Conservation (phyloP, 495 filamentous ascomycete genomes). For the Xylona heveae region DNA sequence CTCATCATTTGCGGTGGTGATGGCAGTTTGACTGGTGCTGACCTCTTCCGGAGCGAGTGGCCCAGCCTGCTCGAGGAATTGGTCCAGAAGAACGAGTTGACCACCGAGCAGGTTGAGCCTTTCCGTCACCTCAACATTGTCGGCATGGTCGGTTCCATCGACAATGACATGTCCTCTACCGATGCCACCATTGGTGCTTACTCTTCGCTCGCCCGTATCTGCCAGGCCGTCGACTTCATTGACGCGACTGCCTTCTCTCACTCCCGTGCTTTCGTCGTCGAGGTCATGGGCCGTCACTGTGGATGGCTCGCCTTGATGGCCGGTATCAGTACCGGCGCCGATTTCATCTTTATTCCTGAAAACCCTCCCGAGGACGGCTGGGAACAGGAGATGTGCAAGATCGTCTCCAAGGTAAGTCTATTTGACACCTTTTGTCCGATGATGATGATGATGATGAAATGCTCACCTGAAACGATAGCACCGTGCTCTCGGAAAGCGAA, state of each 20-base stretch:
- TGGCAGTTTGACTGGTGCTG: conserved; percentile 89
- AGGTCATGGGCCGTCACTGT: conserved; percentile 99
- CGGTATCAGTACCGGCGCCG: conserved; percentile 83
- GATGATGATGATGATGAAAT: background rate
- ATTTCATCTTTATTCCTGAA: conserved; percentile 94
- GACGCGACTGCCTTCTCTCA: conserved; percentile 95
- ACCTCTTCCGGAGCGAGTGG: conserved; percentile 86
- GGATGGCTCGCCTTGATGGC: conserved; percentile 97
- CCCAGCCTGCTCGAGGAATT: conserved; percentile 68
- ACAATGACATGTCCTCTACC: conserved; percentile 94
- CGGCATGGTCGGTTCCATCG: conserved; percentile 88
- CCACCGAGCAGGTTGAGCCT: conserved; percentile 41
- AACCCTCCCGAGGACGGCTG: conserved; percentile 76
- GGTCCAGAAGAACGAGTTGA: conserved; percentile 44
- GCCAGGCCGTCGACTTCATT: conserved; percentile 86
- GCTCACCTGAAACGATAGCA: conserved; percentile 37
- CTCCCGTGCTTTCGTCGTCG: conserved; percentile 91
- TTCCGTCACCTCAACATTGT: conserved; percentile 83
- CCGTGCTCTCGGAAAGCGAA: conserved; percentile 74
- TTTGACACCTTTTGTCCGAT: background rate
- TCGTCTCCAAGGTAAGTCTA: conserved; percentile 49
- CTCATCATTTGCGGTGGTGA: conserved; percentile 95
- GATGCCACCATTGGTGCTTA: conserved; percentile 97
- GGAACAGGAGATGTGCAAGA: conserved; percentile 70
- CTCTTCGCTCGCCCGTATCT: conserved; percentile 78